Evolutionary conservation across 495 filamentous ascomycete genomes (phyloP).

Genomic region (Hypoxylon fragiforme): DNA sequence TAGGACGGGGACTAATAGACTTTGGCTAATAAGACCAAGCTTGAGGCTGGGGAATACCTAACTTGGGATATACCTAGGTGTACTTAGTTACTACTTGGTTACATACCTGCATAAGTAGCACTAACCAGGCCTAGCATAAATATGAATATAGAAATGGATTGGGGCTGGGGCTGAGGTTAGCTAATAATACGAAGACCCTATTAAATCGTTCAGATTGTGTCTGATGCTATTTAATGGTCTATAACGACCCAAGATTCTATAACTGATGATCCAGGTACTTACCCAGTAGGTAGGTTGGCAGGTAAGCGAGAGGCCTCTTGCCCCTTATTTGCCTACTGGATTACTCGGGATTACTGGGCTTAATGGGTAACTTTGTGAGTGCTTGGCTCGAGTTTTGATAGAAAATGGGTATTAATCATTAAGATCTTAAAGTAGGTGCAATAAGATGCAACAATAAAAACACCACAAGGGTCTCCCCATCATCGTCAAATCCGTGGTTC

Average conservation of each 20-base stretch:
- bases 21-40: conserved; percentile 22
- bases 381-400: no score
- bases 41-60: background rate
- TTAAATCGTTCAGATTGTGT: conserved; percentile 4
- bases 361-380: no score
- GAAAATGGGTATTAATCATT: no score
- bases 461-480: no score
- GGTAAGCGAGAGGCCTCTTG: no score
- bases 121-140: no score
- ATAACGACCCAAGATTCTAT: conserved; percentile 3
- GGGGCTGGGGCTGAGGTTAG: conserved; percentile 24
- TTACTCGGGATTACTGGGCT: no score
- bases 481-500: background rate
- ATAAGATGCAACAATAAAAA: no score
- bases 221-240: conserved; percentile 15
- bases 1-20: background rate
- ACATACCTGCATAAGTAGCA: no score
- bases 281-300: background rate
- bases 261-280: conserved; percentile 1
- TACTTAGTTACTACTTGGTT: no score
- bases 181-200: conserved; percentile 26
- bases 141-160: conserved; percentile 9
- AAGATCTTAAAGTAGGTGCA: background rate
- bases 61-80: no score
- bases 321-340: no score